Percentiles rank a stretch among this genome's conserved stretches.
These are phyloP conservation scores for Leishmania lainsoni DNA, from an alignment of 208 protist genomes.

Conservation along the genomic window DNA sequence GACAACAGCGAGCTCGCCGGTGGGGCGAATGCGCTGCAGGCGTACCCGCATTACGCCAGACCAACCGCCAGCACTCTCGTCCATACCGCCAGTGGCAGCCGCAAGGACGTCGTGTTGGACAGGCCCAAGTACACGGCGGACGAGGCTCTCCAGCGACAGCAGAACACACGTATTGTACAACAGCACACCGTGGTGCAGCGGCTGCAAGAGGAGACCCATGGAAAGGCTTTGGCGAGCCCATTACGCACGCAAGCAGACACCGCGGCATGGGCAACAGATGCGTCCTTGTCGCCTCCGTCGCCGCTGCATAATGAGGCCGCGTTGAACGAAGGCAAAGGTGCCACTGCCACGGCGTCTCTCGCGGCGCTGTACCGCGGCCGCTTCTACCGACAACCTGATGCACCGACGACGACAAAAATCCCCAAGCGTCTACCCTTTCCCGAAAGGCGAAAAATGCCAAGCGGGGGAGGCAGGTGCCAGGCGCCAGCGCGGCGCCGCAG, in stretches of 20 bases:
- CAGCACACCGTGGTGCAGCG: slow-evolving; percentile 63
- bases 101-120: slow-evolving; percentile 37
- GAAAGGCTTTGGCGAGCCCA: neutral
- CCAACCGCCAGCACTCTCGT: slow-evolving; percentile 66
- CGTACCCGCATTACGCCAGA: slow-evolving; percentile 60
- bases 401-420: neutral
- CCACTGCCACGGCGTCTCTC: neutral
- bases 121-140: slow-evolving; percentile 57
- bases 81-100: slow-evolving; percentile 47
- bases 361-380: slow-evolving; percentile 12
- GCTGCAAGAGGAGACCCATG: slow-evolving; percentile 7
- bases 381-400: slow-evolving; percentile 10
- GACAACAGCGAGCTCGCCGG: slow-evolving; percentile 64
- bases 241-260: neutral
- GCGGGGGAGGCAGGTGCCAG: neutral
- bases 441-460: neutral
- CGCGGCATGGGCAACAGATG: neutral
- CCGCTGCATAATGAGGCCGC: too few relatives aligned
- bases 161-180: slow-evolving; percentile 57
- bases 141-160: slow-evolving; percentile 31
- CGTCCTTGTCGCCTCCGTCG: neutral
- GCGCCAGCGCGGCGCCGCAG: neutral
- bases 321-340: neutral
- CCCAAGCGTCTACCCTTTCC: neutral
- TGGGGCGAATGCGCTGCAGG: slow-evolving; percentile 26